These are phyloP conservation scores for Pisolithus tinctorius DNA, from an alignment of 768 basidiomycete genomes.

Conservation along the genomic window DNA sequence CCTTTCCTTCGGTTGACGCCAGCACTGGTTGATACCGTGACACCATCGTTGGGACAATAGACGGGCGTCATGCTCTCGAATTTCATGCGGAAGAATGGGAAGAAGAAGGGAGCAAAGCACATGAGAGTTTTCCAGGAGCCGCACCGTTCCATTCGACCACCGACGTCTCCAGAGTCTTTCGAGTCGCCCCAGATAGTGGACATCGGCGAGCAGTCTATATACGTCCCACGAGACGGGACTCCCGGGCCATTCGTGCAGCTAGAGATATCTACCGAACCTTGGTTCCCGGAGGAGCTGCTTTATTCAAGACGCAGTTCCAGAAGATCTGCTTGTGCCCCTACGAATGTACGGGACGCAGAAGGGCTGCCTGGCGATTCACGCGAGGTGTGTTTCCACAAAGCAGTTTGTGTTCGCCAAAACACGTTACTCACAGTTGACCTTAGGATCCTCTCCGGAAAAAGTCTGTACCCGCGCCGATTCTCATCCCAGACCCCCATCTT, in stretches of 20 bases:
- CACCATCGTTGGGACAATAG: not conserved
- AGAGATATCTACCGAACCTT: constrained; percentile 30
- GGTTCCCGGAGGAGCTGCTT: constrained; percentile 33
- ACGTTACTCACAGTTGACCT: not conserved
- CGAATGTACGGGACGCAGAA: not conserved
- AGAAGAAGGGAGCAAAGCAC: constrained; percentile 17
- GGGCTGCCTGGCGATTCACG: not conserved
- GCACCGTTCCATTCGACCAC: constrained; percentile 5
- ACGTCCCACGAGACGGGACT: not conserved
- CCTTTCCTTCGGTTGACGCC: not conserved
- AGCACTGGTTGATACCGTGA: not conserved
- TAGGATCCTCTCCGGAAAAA: constrained; percentile 23
- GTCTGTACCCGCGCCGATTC: constrained; percentile 43
- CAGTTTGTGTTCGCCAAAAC: not conserved
- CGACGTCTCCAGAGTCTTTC: constrained; percentile 5
- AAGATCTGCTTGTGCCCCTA: not conserved
- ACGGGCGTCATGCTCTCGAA: constrained; percentile 17
- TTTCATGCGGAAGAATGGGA: constrained; percentile 23
- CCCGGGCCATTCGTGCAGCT: constrained; percentile 16
- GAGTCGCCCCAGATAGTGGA: constrained; percentile 14
- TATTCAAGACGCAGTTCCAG: constrained; percentile 7
- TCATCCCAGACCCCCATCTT: constrained; percentile 37
- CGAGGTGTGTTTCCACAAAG: not conserved
- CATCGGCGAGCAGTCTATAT: constrained; percentile 16
- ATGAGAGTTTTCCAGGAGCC: constrained; percentile 6